phyloP scores from a whole-genome alignment of 768 basidiomycete species.

The Leccinum rimulosum region DNA sequence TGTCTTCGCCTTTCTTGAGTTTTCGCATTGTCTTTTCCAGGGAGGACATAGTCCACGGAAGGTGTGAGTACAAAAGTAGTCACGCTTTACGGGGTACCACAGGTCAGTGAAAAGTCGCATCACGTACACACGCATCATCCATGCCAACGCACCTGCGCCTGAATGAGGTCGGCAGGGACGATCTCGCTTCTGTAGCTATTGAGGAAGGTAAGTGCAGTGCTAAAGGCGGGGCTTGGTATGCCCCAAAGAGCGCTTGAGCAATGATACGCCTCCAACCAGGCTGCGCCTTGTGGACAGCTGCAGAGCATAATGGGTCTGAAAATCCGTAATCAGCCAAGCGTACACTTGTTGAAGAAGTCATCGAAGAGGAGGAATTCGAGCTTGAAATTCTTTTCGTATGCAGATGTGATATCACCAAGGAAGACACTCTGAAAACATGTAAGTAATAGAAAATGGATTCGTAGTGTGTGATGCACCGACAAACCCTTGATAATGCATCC shows the following conservation, averaged over 20 bases:
- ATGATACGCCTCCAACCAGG: slow-evolving; percentile 97
- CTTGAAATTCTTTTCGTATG: slow-evolving; percentile 80
- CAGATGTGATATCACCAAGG: slow-evolving; percentile 87
- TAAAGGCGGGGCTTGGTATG: slow-evolving; percentile 93
- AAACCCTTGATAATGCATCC: slow-evolving; percentile 96
- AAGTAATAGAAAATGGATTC: slow-evolving; percentile 6
- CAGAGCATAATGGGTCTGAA: background rate
- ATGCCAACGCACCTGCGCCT: slow-evolving; percentile 67
- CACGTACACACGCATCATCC: slow-evolving; percentile 1
- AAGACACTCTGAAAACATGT: slow-evolving; percentile 67
- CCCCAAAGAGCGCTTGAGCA: slow-evolving; percentile 98
- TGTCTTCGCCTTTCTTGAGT: slow-evolving; percentile 79
- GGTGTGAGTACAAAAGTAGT: slow-evolving; percentile 99
- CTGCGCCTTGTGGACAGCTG: slow-evolving; percentile 90
- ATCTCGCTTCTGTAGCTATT: slow-evolving; percentile 97
- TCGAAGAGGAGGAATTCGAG: slow-evolving; percentile 94
- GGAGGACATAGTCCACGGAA: slow-evolving; percentile 73
- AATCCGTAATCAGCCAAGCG: slow-evolving; percentile 1
- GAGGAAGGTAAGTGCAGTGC: slow-evolving; percentile 47
- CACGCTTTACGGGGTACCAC: slow-evolving; percentile 54
- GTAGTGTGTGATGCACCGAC: slow-evolving; percentile 11
- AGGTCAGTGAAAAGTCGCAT: slow-evolving; percentile 1
- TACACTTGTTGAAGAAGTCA: slow-evolving; percentile 95
- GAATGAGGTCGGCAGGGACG: slow-evolving; percentile 90
- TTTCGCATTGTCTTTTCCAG: slow-evolving; percentile 84